Conservation (phyloP, 257 asterid genomes). For the Solanum habrochaites region DNA sequence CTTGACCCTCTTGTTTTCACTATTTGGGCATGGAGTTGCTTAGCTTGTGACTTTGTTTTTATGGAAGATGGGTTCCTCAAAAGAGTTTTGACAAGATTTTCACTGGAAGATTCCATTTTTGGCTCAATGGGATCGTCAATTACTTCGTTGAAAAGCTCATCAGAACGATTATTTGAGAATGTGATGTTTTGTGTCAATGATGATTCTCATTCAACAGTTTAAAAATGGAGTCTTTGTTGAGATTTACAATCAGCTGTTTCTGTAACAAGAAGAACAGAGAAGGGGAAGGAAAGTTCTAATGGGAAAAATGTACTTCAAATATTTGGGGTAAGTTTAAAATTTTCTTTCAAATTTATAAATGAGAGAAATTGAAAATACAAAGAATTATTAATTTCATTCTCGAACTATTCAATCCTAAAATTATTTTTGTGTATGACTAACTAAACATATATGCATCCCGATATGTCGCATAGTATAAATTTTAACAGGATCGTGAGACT, state of each 20-base stretch:
- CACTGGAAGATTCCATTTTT: slow-evolving; percentile 23
- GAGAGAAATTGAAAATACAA: too few relatives aligned
- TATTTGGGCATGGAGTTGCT: slow-evolving; percentile 73
- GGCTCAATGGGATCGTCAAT: background rate
- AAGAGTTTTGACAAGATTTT: slow-evolving; percentile 14
- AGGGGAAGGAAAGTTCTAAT: background rate
- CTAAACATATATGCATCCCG: too few relatives aligned
- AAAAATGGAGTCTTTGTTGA: background rate
- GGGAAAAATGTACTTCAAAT: background rate
- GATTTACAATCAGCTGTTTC: background rate
- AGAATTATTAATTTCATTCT: too few relatives aligned
- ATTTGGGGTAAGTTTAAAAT: background rate
- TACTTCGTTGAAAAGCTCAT: background rate
- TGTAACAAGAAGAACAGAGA: background rate
- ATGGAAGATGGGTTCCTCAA: slow-evolving; percentile 31
- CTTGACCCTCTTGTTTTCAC: slow-evolving; percentile 25
- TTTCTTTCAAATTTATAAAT: background rate
- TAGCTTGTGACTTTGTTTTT: slow-evolving; percentile 63
- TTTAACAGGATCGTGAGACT: too few relatives aligned
- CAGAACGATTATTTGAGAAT: background rate
- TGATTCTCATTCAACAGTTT: background rate
- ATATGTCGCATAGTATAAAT: too few relatives aligned
- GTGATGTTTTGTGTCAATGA: background rate
- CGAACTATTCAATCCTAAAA: fast-evolving
- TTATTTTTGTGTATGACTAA: fast-evolving